phyloP scores from a whole-genome alignment of 202 grass and related monocot genomes.

The Carex sylvatica region DNA sequence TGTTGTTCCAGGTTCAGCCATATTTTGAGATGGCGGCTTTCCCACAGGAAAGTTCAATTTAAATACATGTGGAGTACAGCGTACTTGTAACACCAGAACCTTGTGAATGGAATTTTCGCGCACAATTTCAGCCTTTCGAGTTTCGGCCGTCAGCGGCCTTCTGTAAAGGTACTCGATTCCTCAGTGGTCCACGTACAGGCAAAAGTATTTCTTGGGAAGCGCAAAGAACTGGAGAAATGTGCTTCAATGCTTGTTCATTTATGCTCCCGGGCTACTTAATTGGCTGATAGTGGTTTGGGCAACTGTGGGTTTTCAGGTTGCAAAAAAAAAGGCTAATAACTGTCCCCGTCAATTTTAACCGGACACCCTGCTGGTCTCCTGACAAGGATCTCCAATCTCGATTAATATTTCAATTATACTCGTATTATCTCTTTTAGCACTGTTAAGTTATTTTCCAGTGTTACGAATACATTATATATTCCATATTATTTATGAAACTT shows the following conservation, averaged over 20 bases:
- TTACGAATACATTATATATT: background rate
- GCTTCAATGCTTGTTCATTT: constrained; percentile 17
- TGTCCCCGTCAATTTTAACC: background rate
- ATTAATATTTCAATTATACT: background rate
- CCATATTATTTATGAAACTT: too few relatives aligned
- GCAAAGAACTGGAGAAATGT: constrained; percentile 18
- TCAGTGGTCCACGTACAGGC: constrained; percentile 2
- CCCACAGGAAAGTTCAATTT: background rate
- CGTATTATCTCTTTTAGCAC: background rate
- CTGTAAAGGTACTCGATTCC: background rate
- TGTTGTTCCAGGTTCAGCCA: background rate
- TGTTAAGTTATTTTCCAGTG: background rate
- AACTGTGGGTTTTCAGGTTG: constrained; percentile 1
- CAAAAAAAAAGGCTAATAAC: background rate
- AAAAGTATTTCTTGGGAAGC: constrained; percentile 22
- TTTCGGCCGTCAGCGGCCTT: background rate
- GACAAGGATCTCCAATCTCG: background rate
- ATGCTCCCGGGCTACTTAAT: constrained; percentile 20
- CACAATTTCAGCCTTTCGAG: background rate
- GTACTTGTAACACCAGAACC: background rate
- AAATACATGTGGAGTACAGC: background rate
- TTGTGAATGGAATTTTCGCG: background rate
- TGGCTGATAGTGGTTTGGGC: background rate
- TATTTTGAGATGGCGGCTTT: constrained; percentile 10
- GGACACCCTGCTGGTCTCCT: background rate